phyloP scores from a whole-genome alignment of 2,329 filamentous ascomycete genomes.

The Trichoderma sp. region DNA sequence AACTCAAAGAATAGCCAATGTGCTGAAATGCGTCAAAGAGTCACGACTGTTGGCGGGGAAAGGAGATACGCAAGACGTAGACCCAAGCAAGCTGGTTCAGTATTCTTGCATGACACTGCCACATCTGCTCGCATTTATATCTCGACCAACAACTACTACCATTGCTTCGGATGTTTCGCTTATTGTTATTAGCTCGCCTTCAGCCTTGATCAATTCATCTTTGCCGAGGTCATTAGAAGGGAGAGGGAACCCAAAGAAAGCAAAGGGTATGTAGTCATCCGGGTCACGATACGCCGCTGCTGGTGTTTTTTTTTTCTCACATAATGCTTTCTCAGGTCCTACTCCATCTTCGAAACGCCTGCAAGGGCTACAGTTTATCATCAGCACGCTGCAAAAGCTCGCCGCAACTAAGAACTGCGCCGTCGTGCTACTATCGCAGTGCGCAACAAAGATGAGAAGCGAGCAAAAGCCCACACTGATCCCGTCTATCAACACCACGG shows the following conservation, averaged over 20 bases:
- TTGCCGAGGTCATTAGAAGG: constrained; percentile 60
- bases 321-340: constrained; percentile 30
- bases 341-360: constrained; percentile 42
- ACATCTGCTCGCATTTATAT: constrained; percentile 71
- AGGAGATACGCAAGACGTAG: constrained; percentile 21
- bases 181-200: constrained; percentile 74
- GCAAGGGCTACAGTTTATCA: constrained; percentile 58
- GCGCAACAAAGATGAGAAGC: constrained; percentile 73
- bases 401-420: constrained; percentile 71
- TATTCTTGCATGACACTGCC: constrained; percentile 59
- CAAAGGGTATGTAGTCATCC: constrained; percentile 34
- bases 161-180: constrained; percentile 62
- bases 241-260: constrained; percentile 37
- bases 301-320: background rate
- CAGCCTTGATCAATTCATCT: constrained; percentile 70
- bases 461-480: constrained; percentile 65
- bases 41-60: constrained; percentile 10
- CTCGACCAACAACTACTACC: constrained; percentile 61
- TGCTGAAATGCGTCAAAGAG: constrained; percentile 24
- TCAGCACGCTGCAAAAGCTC: constrained; percentile 69
- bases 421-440: constrained; percentile 73
- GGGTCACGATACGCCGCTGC: no score
- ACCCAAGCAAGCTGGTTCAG: constrained; percentile 41
- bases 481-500: constrained; percentile 68
- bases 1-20: constrained; percentile 29